A percentile compares a stretch with the other conserved stretches of the same genome.
These are phyloP conservation scores for Zizania palustris DNA, from an alignment of 202 grass and related monocot species.

Conservation along the genomic window DNA sequence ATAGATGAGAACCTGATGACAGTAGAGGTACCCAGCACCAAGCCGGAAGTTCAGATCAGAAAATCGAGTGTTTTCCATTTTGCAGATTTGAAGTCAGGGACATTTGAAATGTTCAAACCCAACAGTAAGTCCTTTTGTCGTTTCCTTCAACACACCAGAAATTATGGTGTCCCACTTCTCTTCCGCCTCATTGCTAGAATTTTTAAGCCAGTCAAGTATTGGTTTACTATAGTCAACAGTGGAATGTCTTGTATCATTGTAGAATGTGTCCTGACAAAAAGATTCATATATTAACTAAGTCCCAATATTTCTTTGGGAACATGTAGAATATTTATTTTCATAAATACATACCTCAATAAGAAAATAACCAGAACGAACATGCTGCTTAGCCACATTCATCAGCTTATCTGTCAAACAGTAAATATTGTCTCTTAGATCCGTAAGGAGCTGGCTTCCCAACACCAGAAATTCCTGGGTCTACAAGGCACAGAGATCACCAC, in stretches of 20 bases:
- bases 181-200: slow-evolving; percentile 64
- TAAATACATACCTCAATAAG: slow-evolving; percentile 71
- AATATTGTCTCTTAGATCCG: slow-evolving; percentile 78
- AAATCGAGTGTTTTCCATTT: slow-evolving; percentile 76
- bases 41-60: slow-evolving; percentile 71
- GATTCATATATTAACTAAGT: background rate
- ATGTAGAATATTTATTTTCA: background rate
- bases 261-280: slow-evolving; percentile 84
- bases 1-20: slow-evolving; percentile 68
- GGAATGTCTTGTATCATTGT: slow-evolving; percentile 72
- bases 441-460: slow-evolving; percentile 77
- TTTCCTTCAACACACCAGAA: slow-evolving; percentile 74
- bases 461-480: slow-evolving; percentile 97
- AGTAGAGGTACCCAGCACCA: slow-evolving; percentile 85
- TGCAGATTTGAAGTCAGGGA: slow-evolving; percentile 68
- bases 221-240: slow-evolving; percentile 81
- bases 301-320: background rate
- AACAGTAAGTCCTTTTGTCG: slow-evolving; percentile 74
- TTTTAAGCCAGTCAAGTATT: slow-evolving; percentile 84
- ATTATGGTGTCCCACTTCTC: slow-evolving; percentile 85
- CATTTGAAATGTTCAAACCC: slow-evolving; percentile 62
- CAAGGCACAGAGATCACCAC: slow-evolving; percentile 29
- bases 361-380: slow-evolving; percentile 76
- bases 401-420: slow-evolving; percentile 85
- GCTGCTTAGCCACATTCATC: slow-evolving; percentile 61